These are phyloP conservation scores for Glutinoglossum americanum DNA, from an alignment of 495 filamentous ascomycete species.

Conservation along the genomic window DNA sequence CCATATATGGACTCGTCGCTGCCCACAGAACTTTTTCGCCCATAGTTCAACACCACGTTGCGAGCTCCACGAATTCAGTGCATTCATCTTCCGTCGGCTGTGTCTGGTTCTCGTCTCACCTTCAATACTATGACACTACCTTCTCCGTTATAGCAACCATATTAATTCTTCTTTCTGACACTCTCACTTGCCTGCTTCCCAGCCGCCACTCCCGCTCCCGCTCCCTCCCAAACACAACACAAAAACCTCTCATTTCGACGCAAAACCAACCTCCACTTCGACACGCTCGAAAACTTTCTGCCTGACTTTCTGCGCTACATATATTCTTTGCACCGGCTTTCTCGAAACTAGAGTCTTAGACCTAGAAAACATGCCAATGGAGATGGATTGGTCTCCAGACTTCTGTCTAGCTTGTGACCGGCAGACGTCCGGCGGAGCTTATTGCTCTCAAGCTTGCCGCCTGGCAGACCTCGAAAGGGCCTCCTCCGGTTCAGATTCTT, in stretches of 20 bases:
- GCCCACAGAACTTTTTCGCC: neutral
- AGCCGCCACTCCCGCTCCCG: neutral
- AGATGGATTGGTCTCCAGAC: slow-evolving; percentile 74
- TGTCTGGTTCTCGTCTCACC: neutral
- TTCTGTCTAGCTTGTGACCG: slow-evolving; percentile 90
- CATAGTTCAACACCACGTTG: slow-evolving; percentile 1
- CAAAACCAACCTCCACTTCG: neutral
- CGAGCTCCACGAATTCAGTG: neutral
- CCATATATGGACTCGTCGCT: neutral
- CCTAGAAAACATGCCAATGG: slow-evolving; percentile 28
- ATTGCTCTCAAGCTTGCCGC: slow-evolving; percentile 86
- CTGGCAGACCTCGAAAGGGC: slow-evolving; percentile 66
- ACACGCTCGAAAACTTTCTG: neutral
- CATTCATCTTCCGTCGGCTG: neutral
- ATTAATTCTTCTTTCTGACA: neutral
- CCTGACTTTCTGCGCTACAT: neutral
- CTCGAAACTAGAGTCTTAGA: neutral
- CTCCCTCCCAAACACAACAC: neutral
- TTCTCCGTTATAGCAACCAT: neutral
- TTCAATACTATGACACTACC: neutral
- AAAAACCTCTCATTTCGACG: too few species aligned
- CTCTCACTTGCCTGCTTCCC: neutral
- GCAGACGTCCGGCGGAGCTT: slow-evolving; percentile 54
- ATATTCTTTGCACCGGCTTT: neutral
- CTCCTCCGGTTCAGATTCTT: slow-evolving; percentile 29